These are phyloP conservation scores for Onygenales sp. DNA, from an alignment of 2,329 filamentous ascomycete species.

Conservation along the genomic window DNA sequence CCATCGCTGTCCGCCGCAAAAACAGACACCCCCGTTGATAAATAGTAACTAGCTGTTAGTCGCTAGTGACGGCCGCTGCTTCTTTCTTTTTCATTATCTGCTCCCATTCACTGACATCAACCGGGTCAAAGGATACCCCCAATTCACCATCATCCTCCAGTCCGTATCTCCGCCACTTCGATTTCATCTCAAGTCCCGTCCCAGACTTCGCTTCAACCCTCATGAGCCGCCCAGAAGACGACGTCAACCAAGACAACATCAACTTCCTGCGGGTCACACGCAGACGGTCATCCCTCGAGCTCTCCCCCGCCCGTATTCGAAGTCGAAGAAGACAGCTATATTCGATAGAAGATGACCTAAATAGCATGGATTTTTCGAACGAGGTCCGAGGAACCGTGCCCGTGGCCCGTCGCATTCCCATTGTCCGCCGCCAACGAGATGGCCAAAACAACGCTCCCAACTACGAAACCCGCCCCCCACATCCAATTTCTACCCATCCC, in stretches of 20 bases:
- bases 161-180: slow-evolving; percentile 37
- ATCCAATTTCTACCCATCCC: slow-evolving; percentile 48
- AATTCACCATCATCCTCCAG: too few relatives aligned
- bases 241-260: slow-evolving; percentile 40
- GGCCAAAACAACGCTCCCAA: slow-evolving; percentile 37
- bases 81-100: too few relatives aligned
- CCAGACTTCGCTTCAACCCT: slow-evolving; percentile 42
- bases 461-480: slow-evolving; percentile 47
- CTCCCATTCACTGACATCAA: too few relatives aligned
- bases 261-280: slow-evolving; percentile 38
- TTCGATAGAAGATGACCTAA: slow-evolving; percentile 19
- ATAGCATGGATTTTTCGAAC: slow-evolving; percentile 27
- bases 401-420: slow-evolving; percentile 31
- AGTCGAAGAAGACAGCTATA: slow-evolving; percentile 22
- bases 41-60: too few relatives aligned
- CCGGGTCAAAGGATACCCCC: too few relatives aligned
- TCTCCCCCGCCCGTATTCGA: slow-evolving; percentile 20
- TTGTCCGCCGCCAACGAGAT: slow-evolving; percentile 31
- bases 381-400: slow-evolving; percentile 20
- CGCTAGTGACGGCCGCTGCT: too few relatives aligned
- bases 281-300: slow-evolving; percentile 19
- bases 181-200: slow-evolving; percentile 38
- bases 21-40: too few relatives aligned
- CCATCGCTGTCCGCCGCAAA: too few relatives aligned
- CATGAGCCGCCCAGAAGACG: slow-evolving; percentile 35